These are phyloP conservation scores for Nannochloropsis oceanica DNA, from an alignment of 108 stramenopile genomes.

Conservation along the genomic window DNA sequence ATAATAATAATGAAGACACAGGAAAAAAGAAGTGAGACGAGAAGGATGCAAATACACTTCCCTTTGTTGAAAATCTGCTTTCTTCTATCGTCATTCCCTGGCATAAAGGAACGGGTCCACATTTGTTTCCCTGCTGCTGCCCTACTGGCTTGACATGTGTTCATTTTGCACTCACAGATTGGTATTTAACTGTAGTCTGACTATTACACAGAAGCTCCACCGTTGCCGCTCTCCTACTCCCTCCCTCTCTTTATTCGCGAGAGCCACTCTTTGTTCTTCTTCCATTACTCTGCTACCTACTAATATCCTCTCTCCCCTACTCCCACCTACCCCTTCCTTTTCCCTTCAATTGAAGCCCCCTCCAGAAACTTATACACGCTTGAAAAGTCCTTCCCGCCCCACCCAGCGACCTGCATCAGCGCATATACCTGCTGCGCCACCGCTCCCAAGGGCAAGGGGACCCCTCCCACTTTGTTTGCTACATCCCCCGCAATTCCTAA, in stretches of 20 bases:
- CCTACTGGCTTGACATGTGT: no score
- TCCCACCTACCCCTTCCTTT: neutral
- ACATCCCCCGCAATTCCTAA: neutral
- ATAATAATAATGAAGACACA: no score
- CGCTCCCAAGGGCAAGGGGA: neutral
- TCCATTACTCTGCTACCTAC: neutral
- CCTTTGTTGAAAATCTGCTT: no score
- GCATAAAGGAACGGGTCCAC: no score
- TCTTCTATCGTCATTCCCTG: no score
- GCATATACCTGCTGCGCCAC: constrained; percentile 6
- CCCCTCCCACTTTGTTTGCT: neutral
- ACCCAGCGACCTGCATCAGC: neutral
- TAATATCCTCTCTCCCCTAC: neutral
- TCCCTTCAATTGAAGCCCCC: neutral
- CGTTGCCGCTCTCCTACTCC: no score
- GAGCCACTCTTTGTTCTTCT: neutral
- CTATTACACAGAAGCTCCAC: no score
- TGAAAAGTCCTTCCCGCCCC: constrained; percentile 4
- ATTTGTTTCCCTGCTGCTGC: no score
- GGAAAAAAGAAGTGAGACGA: no score
- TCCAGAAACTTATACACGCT: neutral
- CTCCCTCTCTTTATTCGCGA: neutral
- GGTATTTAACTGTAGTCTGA: no score
- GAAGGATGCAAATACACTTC: no score
- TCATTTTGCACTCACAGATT: no score